phyloP scores from a whole-genome alignment of 228 moss, liverwort and hornwort genomes.

The Sphagnum magellanicum region DNA sequence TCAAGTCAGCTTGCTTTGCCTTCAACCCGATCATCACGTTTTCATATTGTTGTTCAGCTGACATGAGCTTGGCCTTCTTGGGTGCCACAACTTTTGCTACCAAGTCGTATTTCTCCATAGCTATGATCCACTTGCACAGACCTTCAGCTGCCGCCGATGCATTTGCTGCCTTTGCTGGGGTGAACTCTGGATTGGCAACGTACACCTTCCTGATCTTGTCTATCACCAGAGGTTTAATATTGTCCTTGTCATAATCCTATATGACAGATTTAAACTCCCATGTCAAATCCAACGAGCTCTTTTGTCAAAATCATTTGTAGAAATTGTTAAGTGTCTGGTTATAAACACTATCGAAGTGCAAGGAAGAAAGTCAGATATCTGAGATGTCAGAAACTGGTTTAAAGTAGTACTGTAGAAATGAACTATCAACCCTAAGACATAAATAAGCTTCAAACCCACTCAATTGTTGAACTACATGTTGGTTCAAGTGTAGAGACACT shows the following conservation, averaged over 20 bases:
- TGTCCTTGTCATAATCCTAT: conserved; percentile 81
- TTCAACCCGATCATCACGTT: conserved; percentile 56
- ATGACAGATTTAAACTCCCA: too few species aligned
- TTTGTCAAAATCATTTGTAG: too few species aligned
- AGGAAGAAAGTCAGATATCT: too few species aligned
- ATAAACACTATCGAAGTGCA: too few species aligned
- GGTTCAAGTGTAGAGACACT: neutral
- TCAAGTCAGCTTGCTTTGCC: conserved; percentile 70
- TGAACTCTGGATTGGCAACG: conserved; percentile 72
- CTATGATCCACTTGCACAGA: conserved; percentile 89
- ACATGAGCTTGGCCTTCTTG: conserved; percentile 56
- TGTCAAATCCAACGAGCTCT: too few species aligned
- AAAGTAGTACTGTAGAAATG: too few species aligned
- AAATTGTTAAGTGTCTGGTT: too few species aligned
- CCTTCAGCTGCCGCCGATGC: conserved; percentile 91
- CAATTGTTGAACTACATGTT: neutral
- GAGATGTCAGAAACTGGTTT: too few species aligned
- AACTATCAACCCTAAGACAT: too few species aligned
- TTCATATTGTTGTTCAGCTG: conserved; percentile 60
- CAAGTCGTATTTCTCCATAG: conserved; percentile 82
- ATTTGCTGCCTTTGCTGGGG: conserved; percentile 82
- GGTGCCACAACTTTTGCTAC: conserved; percentile 88
- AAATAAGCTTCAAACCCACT: too few species aligned
- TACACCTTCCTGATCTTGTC: conserved; percentile 73
- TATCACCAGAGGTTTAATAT: conserved; percentile 67